These are phyloP conservation scores for Capsicum pubescens DNA, from an alignment of 257 asterid genomes.

Conservation along the genomic window DNA sequence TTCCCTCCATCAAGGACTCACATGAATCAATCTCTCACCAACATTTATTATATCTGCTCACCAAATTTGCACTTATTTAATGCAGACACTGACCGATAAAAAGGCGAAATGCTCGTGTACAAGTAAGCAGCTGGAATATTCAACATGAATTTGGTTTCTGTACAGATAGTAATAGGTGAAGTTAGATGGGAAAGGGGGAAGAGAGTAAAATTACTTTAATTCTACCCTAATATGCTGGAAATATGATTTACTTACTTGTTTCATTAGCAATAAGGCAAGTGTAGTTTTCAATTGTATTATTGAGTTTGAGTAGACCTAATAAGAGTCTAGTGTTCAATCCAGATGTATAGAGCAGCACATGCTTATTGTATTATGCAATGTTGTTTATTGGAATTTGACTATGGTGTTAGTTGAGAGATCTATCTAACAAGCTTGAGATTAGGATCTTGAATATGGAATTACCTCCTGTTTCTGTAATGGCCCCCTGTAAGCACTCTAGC, in stretches of 20 bases:
- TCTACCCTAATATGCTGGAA: constrained; percentile 20
- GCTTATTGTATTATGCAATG: constrained; percentile 10
- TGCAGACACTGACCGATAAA: constrained; percentile 67
- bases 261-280: neutral
- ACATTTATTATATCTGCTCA: constrained; percentile 29
- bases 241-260: constrained; percentile 3
- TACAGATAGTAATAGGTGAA: constrained; percentile 27
- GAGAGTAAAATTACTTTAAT: neutral
- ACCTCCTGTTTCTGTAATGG: no score
- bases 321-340: neutral
- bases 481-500: no score
- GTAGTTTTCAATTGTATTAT: constrained; percentile 1
- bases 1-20: constrained; percentile 32
- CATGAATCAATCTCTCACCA: constrained; percentile 49
- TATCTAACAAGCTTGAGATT: constrained; percentile 1
- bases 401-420: neutral
- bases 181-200: neutral
- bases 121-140: constrained; percentile 27
- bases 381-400: neutral
- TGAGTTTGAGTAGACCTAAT: constrained; percentile 19
- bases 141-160: neutral
- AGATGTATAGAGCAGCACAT: neutral
- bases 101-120: constrained; percentile 71
- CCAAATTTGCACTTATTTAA: constrained; percentile 18
- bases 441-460: no score